Base-by-base conservation (phyloP, 805 yeast genomes). In the Brettanomyces nanus region DNA sequence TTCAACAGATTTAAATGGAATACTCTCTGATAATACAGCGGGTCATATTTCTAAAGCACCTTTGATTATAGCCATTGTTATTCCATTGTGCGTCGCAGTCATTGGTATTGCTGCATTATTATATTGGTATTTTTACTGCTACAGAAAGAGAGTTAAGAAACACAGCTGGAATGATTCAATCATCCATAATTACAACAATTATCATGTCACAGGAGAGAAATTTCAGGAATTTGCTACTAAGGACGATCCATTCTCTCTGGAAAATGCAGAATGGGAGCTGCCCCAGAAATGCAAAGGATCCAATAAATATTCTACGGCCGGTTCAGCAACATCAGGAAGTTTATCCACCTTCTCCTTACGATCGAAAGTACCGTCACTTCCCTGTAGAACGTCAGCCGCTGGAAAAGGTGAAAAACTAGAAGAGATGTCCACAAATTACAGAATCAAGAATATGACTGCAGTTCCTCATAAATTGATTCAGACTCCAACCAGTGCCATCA, bases 401-500 rank as follows among this genome's bases (percentile, higher is more conserved):
- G 26, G 19, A 28, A 29, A 22, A 20, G 28, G n/a, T 15, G 13
- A 15, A 26, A 20, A 29, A 3, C 15, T 28, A 13, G 20, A 20
- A n/a, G 20, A 22, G 9, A 14, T 25, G 30, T 33, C n/a, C 30
- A 23, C 17, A 19, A 25, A 23, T 11, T 33, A 33, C 18, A 26
- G 33, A 20, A 28, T 35, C 18, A 35, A 31, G 34, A n/a, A 20
- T 3, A 44, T 51, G 33, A 52, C 53, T 4, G 54, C 56, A 5
- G 32, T 51, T n/a, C 44, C 43, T 17, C 26, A 47, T 1, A 46
- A 40, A n/a, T 40, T 44, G 45, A 36, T 49, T 19, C 28, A 19
- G 18, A 42, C 52, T 2, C 56, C 56, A 3, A 31, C 43, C 14
- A 38, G 43, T 15, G 40, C 45, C n/a, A 28, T 49, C 26, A 38